Base-by-base conservation (phyloP, 2,329 filamentous ascomycete species). In the Nothophoma quercina region DNA sequence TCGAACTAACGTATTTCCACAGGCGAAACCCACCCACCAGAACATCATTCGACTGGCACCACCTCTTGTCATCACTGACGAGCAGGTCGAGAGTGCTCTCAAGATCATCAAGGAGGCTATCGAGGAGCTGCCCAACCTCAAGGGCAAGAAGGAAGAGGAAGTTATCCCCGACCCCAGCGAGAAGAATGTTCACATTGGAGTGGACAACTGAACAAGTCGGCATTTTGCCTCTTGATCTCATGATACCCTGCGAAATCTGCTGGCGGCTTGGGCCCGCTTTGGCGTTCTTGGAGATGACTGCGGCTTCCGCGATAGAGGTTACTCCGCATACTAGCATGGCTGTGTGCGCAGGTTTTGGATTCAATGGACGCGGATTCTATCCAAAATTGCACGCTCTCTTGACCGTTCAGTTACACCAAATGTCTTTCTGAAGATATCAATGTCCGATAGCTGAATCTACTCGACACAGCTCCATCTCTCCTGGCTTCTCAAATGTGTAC, bases 31-130 rank as follows among this genome's bases (percentile, higher is more conserved):
- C 23, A 99, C 95, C 6, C 95, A 99, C 77, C 88, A 96, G 71
- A 97, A 98, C 77, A 98, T 99, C 75, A 99, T 99, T 73, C 90
- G 95, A 51, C 88, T 99, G 57, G 95, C 95, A n/a, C 95, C 95
- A 38, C 95, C 95, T 16, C 81, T 99, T 47, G 92, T 99, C 61
- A 98, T 99, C 69, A 92, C 88, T 21, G 92, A 98, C 70, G 84
- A 88, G 55, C 86, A 99, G 78, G 88, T 99, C 62, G 83, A 86
- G 63, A 84, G 86, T 70, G 89, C 93, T 1, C 74, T 98, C 47
- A 75, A 75, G 44, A 93, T 95, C 68, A 96, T 99, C 71, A 83
- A 86, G 57, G 87, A 93, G 71, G 88, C 93, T 12, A 82, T 97
- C 68, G 81, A 83, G 62, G 93, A 97, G 76, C 82, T 99, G 45